Percentiles rank a stretch among this genome's conserved stretches.
Evolutionary conservation across 768 basidiomycete species (phyloP).

Genomic region (Sarcodon sp.): DNA sequence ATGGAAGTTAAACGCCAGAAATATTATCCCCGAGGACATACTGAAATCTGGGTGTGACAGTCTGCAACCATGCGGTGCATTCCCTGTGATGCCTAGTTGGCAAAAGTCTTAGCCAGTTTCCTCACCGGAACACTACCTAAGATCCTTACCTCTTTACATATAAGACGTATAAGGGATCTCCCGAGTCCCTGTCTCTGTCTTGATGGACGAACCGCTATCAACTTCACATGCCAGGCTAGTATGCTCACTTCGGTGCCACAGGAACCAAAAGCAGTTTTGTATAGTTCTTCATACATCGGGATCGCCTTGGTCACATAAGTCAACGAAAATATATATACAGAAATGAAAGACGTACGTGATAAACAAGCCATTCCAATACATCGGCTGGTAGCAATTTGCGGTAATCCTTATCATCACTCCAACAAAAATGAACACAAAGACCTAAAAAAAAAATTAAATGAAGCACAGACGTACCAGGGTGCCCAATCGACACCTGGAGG

Average conservation of each 20-base stretch:
- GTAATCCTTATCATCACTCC: neutral
- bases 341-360: neutral
- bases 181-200: conserved; percentile 7
- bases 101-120: neutral
- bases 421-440: neutral
- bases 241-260: conserved; percentile 4
- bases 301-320: neutral
- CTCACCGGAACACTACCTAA: neutral
- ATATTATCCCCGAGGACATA: neutral
- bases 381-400: neutral
- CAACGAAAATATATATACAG: neutral
- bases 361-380: neutral
- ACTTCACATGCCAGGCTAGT: conserved; percentile 8
- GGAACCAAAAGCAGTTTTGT: conserved; percentile 4
- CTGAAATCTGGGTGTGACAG: neutral
- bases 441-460: neutral
- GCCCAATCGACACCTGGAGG: neutral
- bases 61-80: neutral
- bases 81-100: neutral
- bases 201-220: conserved; percentile 8
- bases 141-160: conserved; percentile 6
- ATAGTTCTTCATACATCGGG: conserved; percentile 10
- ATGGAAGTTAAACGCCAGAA: neutral
- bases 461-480: neutral
- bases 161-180: conserved; percentile 3